phyloP scores from a whole-genome alignment of 495 filamentous ascomycete species.

The Aspergillus leporis region DNA sequence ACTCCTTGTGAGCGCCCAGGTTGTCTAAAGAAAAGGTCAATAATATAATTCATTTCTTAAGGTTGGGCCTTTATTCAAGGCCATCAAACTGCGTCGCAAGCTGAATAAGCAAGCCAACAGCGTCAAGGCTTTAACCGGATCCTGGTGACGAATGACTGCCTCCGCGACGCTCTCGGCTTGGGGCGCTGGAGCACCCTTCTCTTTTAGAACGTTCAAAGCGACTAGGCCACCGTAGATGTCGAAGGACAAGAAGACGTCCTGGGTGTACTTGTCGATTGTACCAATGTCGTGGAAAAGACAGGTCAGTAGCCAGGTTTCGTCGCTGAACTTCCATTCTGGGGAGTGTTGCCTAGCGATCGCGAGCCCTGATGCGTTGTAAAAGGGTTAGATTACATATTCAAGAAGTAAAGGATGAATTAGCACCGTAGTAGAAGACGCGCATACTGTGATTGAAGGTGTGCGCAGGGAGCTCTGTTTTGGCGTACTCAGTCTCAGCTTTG shows the following conservation, averaged over 20 bases:
- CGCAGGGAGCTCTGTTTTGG: constrained; percentile 22
- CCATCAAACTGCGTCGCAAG: constrained; percentile 76
- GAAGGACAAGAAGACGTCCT: constrained; percentile 57
- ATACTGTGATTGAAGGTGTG: constrained; percentile 73
- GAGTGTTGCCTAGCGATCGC: constrained; percentile 32
- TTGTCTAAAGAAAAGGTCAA: background rate
- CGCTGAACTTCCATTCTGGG: constrained; percentile 16
- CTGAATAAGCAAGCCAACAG: constrained; percentile 68
- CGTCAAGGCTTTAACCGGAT: constrained; percentile 60
- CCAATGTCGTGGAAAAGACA: constrained; percentile 76
- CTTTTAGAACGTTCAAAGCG: constrained; percentile 64
- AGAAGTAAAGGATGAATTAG: background rate
- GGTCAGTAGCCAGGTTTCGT: constrained; percentile 55
- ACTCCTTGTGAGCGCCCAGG: background rate
- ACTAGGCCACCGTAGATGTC: constrained; percentile 34
- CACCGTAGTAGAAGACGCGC: constrained; percentile 71
- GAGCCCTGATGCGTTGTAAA: constrained; percentile 19
- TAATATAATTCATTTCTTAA: constrained; percentile 5
- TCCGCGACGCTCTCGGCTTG: constrained; percentile 61
- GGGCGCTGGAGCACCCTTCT: constrained; percentile 22
- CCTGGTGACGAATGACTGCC: constrained; percentile 78
- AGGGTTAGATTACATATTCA: background rate
- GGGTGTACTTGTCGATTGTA: constrained; percentile 59
- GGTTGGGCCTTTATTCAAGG: constrained; percentile 22
- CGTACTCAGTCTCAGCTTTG: constrained; percentile 26